These are phyloP conservation scores for Rhinocladiella similis DNA, from an alignment of 2,329 filamentous ascomycete genomes.

Conservation along the genomic window DNA sequence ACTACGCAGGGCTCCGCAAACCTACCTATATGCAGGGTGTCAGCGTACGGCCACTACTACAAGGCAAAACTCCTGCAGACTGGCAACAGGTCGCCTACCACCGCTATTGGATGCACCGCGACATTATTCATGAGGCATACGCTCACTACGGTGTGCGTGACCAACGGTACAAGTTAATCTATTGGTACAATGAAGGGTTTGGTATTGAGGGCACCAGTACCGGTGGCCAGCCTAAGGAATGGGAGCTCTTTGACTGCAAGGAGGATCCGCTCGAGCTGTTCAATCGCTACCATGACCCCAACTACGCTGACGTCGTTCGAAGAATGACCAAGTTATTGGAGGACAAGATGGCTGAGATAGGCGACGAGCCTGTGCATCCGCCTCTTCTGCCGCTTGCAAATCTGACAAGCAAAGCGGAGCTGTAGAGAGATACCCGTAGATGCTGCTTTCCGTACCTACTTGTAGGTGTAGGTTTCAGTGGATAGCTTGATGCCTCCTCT, in stretches of 20 bases:
- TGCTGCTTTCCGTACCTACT: no score
- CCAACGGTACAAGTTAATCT: constrained; percentile 56
- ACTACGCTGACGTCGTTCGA: constrained; percentile 40
- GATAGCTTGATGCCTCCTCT: no score
- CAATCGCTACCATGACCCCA: constrained; percentile 44
- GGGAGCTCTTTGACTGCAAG: constrained; percentile 57
- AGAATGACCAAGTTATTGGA: constrained; percentile 47
- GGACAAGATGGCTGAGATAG: constrained; percentile 55
- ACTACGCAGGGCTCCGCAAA: constrained; percentile 42
- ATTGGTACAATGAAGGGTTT: constrained; percentile 56
- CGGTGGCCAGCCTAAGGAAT: constrained; percentile 42
- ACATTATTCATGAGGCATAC: constrained; percentile 51
- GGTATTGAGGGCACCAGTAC: constrained; percentile 47
- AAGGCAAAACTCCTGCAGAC: constrained; percentile 39
- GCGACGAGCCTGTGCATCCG: constrained; percentile 39
- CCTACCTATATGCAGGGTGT: constrained; percentile 56
- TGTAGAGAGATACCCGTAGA: no score
- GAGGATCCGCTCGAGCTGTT: constrained; percentile 54
- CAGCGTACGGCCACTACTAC: constrained; percentile 44
- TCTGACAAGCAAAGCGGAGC: no score
- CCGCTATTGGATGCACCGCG: constrained; percentile 58
- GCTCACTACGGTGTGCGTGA: constrained; percentile 56
- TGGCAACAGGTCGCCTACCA: constrained; percentile 58
- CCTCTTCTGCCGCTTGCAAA: background rate
- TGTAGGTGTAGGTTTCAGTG: no score